phyloP scores from a whole-genome alignment of 2,329 filamentous ascomycete species.

The Xylariales sp. region DNA sequence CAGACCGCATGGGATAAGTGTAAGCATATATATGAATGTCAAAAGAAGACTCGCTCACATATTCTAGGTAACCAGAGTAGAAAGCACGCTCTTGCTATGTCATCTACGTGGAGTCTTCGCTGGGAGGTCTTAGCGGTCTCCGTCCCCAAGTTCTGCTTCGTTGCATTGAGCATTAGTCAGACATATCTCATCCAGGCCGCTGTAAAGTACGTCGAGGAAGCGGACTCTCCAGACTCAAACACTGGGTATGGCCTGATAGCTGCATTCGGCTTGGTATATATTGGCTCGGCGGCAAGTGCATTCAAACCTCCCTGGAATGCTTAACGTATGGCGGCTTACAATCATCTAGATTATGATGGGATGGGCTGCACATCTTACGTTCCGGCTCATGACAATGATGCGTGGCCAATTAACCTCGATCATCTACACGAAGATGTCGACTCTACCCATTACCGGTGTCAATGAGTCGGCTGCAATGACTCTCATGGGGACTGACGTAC shows the following conservation, averaged over 20 bases:
- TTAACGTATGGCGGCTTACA: too few relatives aligned
- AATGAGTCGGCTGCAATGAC: conserved; percentile 10
- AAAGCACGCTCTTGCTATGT: conserved; percentile 10
- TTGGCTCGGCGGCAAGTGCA: conserved; percentile 6
- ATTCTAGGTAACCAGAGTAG: conserved; percentile 3
- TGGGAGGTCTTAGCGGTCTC: conserved; percentile 9
- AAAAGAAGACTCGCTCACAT: not conserved
- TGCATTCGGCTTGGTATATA: conserved; percentile 9
- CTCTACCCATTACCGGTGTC: conserved; percentile 1
- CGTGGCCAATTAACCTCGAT: conserved; percentile 9
- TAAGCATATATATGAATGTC: not conserved
- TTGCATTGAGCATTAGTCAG: conserved; percentile 10
- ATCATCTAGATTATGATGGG: conserved; percentile 7
- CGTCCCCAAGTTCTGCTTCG: conserved; percentile 10
- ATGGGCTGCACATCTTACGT: conserved; percentile 7
- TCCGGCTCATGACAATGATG: conserved; percentile 11
- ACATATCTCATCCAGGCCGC: conserved; percentile 9
- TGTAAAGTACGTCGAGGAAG: conserved; percentile 2
- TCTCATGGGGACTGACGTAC: conserved; percentile 14
- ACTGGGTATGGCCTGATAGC: conserved; percentile 12
- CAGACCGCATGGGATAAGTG: conserved; percentile 5
- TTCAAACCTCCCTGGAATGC: too few relatives aligned
- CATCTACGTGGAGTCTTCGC: conserved; percentile 9
- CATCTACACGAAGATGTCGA: conserved; percentile 10
- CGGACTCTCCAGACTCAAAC: not conserved